These are phyloP conservation scores for Phytophthora citricola DNA, from an alignment of 352 stramenopile genomes.

Conservation along the genomic window DNA sequence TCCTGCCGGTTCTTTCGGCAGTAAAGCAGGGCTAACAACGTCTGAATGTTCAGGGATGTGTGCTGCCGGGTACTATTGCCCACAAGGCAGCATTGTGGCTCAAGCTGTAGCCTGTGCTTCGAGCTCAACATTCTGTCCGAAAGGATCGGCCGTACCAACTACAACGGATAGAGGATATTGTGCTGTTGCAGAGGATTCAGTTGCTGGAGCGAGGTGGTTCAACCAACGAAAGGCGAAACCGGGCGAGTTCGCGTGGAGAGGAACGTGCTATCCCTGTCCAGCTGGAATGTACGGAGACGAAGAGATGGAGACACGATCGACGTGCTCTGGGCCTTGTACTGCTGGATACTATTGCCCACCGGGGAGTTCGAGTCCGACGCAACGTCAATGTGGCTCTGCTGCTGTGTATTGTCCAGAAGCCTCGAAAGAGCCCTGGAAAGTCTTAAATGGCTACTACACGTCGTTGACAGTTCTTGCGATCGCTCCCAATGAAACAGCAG, in stretches of 20 bases:
- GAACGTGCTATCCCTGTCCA: conserved; percentile 70
- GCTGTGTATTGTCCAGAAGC: conserved; percentile 55
- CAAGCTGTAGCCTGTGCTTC: conserved; percentile 39
- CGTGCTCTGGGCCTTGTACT: conserved; percentile 66
- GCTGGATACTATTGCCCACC: conserved; percentile 74
- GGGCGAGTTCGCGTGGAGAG: conserved; percentile 68
- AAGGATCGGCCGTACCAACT: conserved; percentile 36
- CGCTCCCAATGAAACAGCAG: conserved; percentile 7
- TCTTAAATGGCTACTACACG: conserved; percentile 57
- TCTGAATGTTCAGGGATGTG: conserved; percentile 68
- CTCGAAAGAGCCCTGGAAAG: conserved; percentile 32
- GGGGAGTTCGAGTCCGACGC: conserved; percentile 49
- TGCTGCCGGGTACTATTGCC: conserved; percentile 70
- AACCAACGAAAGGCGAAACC: conserved; percentile 41
- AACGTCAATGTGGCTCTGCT: conserved; percentile 58
- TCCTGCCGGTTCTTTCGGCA: conserved; percentile 68
- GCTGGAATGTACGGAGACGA: conserved; percentile 59
- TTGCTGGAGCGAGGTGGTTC: conserved; percentile 23
- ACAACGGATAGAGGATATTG: conserved; percentile 43
- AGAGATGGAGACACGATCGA: conserved; percentile 45
- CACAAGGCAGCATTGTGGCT: conserved; percentile 52
- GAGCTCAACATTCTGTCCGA: conserved; percentile 46
- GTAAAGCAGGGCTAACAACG: conserved; percentile 37
- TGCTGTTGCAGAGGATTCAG: conserved; percentile 14
- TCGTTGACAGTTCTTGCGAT: conserved; percentile 39